Evolutionary conservation across 2,329 filamentous ascomycete species (phyloP), one percentile per base, ranked within the genome.

Genomic region (Fusarium camptoceras): DNA sequence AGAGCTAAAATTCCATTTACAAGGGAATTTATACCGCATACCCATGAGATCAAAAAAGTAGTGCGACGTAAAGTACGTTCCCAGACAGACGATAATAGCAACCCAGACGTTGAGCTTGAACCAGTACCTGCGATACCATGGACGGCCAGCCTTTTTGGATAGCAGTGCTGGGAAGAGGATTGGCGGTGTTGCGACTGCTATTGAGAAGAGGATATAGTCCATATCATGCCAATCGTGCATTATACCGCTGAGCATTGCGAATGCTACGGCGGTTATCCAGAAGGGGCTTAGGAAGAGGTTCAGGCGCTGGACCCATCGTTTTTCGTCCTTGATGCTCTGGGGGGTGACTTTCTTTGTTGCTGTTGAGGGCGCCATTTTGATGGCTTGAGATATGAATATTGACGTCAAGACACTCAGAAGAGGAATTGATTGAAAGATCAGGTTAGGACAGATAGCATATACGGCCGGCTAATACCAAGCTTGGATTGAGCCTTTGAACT

Each of bases 41-140:
- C 59, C 47, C 57, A 63, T 63, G 1, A 63, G 57, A 53, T 63
- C 59, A 8, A 62, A 63, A 47, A 62, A 63, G 27, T 63, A 63
- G 30, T 63, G 59, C 0, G 57, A 55, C 16, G 51, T 42, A 11
- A 63, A 63, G 8, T 55, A 63, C 2, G 47, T 62, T 14, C 47
- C 57, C 4, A 47, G 5, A 3, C 31, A 63, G 2, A 46, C 57
- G 6, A 62, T 42, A 1, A 34, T n/a, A 0, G 31, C 43, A 4
- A 63, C 37, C 41, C 47, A 62, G 3, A 55, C 16, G 11, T 63
- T 63, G 20, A 63, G 57, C 3, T 63, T 63, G 2, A 62, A 34
- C 59, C 57, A 62, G 57, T 63, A 63, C 15, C 31, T 18, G 3
- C 34, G 59, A 24, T 62, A 20, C 59, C 57, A 63, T 16, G 59